Conservation (phyloP, 1,139 yeast species). For the Geotrichum phurueaensis region DNA sequence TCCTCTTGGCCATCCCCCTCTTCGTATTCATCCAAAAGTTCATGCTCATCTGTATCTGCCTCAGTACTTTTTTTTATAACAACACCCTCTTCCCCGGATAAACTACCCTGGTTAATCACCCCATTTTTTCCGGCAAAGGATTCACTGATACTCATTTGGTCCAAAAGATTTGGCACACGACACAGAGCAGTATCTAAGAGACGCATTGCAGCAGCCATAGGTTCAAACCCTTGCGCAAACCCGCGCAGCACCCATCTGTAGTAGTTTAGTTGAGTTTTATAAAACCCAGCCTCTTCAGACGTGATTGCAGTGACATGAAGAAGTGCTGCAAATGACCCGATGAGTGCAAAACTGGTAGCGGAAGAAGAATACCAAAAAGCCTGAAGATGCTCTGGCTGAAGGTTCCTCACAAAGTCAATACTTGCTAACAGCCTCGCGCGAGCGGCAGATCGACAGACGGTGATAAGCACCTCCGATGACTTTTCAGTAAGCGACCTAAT, state of each 20-base stretch:
- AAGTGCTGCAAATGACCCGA: constrained; percentile 81
- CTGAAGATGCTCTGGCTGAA: constrained; percentile 75
- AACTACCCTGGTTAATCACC: not conserved
- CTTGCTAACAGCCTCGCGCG: constrained; percentile 74
- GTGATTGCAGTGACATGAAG: constrained; percentile 40
- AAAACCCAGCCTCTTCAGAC: constrained; percentile 55
- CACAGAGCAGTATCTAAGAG: constrained; percentile 46
- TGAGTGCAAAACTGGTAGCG: constrained; percentile 66
- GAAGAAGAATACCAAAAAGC: constrained; percentile 87
- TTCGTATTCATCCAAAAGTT: constrained; percentile 1
- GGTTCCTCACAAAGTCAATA: constrained; percentile 66
- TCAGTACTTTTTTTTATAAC: not conserved
- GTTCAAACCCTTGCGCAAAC: constrained; percentile 67
- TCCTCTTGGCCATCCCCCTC: constrained; percentile 17
- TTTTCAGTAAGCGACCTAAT: constrained; percentile 43
- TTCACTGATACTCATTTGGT: not conserved
- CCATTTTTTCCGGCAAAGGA: not conserved
- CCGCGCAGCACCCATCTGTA: constrained; percentile 71
- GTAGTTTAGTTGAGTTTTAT: constrained; percentile 61
- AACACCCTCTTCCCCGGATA: not conserved
- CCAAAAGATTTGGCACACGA: constrained; percentile 23
- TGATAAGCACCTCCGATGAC: constrained; percentile 49
- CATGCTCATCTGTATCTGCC: not conserved
- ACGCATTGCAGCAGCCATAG: constrained; percentile 61
- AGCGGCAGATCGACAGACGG: constrained; percentile 80